A percentile compares a stretch with the other conserved stretches of the same genome.
Conservation (phyloP, 73 alveolate genomes). For the Stentor roeselii region DNA sequence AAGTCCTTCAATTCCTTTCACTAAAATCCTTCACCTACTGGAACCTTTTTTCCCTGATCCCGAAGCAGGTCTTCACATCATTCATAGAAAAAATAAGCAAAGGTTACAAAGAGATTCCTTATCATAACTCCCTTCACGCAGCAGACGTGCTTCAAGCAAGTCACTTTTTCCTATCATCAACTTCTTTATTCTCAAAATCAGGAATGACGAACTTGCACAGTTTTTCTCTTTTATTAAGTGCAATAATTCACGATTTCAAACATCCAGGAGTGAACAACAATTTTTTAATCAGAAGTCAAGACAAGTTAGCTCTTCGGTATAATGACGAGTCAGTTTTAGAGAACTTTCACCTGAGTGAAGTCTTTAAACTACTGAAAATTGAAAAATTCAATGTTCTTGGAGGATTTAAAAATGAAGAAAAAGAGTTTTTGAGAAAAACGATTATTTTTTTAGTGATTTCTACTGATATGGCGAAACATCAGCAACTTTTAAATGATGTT, state of each 20-base stretch:
- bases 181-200: background rate
- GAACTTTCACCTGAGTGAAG: slow-evolving; percentile 51
- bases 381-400: slow-evolving; percentile 30
- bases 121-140: slow-evolving; percentile 63
- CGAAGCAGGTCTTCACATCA: background rate
- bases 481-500: background rate
- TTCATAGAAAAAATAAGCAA: background rate
- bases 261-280: slow-evolving; percentile 85
- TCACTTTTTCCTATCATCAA: slow-evolving; percentile 32
- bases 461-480: slow-evolving; percentile 79
- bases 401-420: slow-evolving; percentile 50
- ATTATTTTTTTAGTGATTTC: slow-evolving; percentile 69
- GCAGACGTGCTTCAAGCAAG: slow-evolving; percentile 61
- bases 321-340: slow-evolving; percentile 77
- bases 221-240: background rate
- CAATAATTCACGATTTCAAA: slow-evolving; percentile 67
- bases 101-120: slow-evolving; percentile 32
- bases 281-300: slow-evolving; percentile 57
- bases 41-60: background rate
- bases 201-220: background rate
- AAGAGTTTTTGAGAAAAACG: slow-evolving; percentile 57
- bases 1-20: background rate
- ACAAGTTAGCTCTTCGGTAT: slow-evolving; percentile 66
- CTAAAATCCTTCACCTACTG: background rate
- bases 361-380: slow-evolving; percentile 43